Percentiles rank a stretch among this genome's conserved stretches.
These are phyloP conservation scores for Gracilaria gracilis DNA, from an alignment of 23 red algal genomes.

Conservation along the genomic window DNA sequence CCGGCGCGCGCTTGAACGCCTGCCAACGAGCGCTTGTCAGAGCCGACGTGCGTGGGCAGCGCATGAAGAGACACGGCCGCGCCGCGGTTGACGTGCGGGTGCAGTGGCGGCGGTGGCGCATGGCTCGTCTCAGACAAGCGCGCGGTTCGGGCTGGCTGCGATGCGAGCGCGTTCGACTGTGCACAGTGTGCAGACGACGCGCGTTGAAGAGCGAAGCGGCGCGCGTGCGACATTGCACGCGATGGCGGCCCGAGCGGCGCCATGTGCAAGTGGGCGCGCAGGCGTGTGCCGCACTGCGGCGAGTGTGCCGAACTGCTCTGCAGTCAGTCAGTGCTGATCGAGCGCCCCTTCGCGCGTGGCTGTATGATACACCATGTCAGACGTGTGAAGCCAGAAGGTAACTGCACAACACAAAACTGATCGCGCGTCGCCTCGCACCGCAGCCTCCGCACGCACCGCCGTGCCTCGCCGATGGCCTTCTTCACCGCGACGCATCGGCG, in stretches of 20 bases:
- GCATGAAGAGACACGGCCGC: neutral
- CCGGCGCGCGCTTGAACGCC: neutral
- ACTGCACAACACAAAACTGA: too few species aligned
- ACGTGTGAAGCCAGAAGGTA: too few species aligned
- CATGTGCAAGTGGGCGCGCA: neutral
- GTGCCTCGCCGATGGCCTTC: neutral
- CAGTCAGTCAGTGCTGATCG: too few species aligned
- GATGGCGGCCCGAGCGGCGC: neutral
- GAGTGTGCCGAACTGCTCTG: too few species aligned
- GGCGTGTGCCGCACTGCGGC: neutral
- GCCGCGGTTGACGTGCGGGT: neutral
- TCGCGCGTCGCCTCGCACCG: too few species aligned
- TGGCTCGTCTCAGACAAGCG: too few species aligned
- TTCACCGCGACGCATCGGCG: too few species aligned
- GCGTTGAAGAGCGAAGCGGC: neutral
- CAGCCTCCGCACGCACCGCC: neutral
- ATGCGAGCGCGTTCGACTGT: too few species aligned
- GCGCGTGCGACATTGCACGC: neutral
- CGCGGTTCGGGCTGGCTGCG: too few species aligned
- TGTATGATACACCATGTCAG: too few species aligned
- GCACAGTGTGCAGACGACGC: too few species aligned
- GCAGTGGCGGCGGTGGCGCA: neutral
- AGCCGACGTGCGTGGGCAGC: neutral
- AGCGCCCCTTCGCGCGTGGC: too few species aligned
- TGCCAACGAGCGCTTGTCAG: neutral